Evolutionary conservation across 1,139 yeast genomes (phyloP).

Genomic region (Geotrichum cucujoidarum): DNA sequence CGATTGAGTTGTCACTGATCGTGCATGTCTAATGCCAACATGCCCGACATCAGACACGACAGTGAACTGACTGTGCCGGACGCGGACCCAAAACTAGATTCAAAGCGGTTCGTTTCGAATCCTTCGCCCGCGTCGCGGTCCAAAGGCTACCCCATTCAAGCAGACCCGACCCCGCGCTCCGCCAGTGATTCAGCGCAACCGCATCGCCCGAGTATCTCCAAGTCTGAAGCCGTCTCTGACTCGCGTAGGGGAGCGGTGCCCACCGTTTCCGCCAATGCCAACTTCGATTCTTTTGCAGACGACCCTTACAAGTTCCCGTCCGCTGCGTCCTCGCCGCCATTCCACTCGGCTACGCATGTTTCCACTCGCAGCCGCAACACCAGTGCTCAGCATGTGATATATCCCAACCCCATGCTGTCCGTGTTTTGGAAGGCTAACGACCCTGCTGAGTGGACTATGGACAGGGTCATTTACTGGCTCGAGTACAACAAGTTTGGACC

Average conservation of each 20-base stretch:
- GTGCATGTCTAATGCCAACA: too few species aligned
- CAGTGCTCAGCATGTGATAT: constrained; percentile 22
- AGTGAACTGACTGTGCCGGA: neutral
- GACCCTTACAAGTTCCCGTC: neutral
- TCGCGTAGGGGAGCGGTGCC: neutral
- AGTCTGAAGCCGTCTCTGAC: neutral
- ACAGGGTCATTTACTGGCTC: constrained; percentile 67
- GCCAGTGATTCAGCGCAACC: neutral
- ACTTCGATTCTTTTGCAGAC: neutral
- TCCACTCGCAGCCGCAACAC: constrained; percentile 18
- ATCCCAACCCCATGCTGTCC: constrained; percentile 19
- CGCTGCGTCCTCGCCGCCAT: neutral
- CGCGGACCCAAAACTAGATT: neutral
- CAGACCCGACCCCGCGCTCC: neutral
- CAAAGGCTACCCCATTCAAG: neutral
- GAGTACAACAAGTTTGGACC: constrained; percentile 61
- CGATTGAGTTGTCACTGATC: too few species aligned
- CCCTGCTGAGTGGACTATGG: constrained; percentile 60
- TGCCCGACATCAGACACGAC: neutral
- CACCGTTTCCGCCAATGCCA: neutral
- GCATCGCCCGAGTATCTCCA: neutral
- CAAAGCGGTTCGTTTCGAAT: neutral
- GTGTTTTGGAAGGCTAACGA: constrained; percentile 34
- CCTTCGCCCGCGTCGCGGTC: neutral
- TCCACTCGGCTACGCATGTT: constrained; percentile 12